phyloP scores from a whole-genome alignment of 129 eudicot species.

The Erigeron canadensis region DNA sequence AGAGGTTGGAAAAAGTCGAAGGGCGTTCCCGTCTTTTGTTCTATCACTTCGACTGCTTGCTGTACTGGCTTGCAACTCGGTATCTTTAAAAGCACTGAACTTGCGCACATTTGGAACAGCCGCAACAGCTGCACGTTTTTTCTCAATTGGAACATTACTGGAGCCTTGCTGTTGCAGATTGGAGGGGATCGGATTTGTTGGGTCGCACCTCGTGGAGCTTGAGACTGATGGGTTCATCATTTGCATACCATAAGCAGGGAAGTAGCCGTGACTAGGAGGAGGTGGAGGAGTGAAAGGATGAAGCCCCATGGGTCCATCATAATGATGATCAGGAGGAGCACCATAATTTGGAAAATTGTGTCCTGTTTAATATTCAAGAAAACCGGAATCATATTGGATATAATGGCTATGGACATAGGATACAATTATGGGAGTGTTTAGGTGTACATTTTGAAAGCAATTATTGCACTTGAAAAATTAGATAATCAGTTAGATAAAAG shows the following conservation, averaged over 20 bases:
- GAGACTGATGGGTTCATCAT: slow-evolving; percentile 49
- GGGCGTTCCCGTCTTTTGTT: slow-evolving; percentile 48
- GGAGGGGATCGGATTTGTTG: slow-evolving; percentile 22
- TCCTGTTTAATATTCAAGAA: slow-evolving; percentile 26
- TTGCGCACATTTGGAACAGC: slow-evolving; percentile 22
- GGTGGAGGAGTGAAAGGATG: slow-evolving; percentile 54
- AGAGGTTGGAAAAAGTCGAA: slow-evolving; percentile 62
- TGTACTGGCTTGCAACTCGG: slow-evolving; percentile 65
- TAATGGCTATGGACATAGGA: not conserved
- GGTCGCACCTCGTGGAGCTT: slow-evolving; percentile 42
- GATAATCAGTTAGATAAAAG: not conserved
- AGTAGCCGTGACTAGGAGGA: slow-evolving; percentile 69
- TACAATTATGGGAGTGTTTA: not conserved
- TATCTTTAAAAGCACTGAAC: slow-evolving; percentile 32
- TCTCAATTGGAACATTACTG: slow-evolving; percentile 43
- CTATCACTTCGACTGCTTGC: slow-evolving; percentile 69
- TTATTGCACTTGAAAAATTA: not conserved
- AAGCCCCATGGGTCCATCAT: slow-evolving; percentile 46
- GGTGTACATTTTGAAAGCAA: not conserved
- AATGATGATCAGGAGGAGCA: slow-evolving; percentile 40
- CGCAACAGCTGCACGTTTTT: slow-evolving; percentile 23
- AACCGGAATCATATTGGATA: slow-evolving; percentile 3
- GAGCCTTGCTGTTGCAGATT: slow-evolving; percentile 44
- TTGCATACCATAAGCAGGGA: slow-evolving; percentile 69
- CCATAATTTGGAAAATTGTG: slow-evolving; percentile 49